Evolutionary conservation across 2,329 filamentous ascomycete genomes (phyloP), one percentile per base, ranked within the genome.

Genomic region (Trichoderma asperellum): DNA sequence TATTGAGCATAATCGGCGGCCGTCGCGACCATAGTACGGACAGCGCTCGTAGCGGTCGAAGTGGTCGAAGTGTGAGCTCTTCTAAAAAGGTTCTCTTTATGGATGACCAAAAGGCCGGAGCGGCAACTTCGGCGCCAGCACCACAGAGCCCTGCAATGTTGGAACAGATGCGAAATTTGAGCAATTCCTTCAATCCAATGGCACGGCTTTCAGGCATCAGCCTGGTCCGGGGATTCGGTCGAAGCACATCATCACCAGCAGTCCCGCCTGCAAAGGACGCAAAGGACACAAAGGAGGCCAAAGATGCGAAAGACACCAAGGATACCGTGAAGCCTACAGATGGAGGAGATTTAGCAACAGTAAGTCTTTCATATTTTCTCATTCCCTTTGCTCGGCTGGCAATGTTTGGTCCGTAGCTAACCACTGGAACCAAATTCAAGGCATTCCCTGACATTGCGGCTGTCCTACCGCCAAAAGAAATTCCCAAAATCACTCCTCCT

Each of bases 141-240:
- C 71, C 71, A 8, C 76, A 76, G 68, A 78, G 76, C 61, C 89
- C 90, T 3, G 89, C 91, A 35, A 80, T 89, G 14, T 87, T 96
- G 2, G 93, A 96, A 72, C 93, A 92, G 14, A 90, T 97, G 83
- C 89, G 92, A 67, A 95, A 87, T 77, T 85, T 97, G 70, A 90
- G 93, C 47, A 96, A 87, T 77, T 90, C 91, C 0, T 83, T 97
- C 40, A 97, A 97, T 75, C 93, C 93, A 3, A 90, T 97, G 77
- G 92, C 89, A 56, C 88, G 93, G 63, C 87, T 97, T 63, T 89
- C 91, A 1, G 83, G 89, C 40, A 93, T 96, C 77, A 87, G 87
- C 68, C 86, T 90, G 76, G 91, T 96, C 73, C 88, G 91, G 68
- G 90, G 89, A 0, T 95, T 97, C 74, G 92, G 92, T 1, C 84